Evolutionary conservation across 495 filamentous ascomycete genomes (phyloP).

Genomic region (Lindgomyces ingoldianus): DNA sequence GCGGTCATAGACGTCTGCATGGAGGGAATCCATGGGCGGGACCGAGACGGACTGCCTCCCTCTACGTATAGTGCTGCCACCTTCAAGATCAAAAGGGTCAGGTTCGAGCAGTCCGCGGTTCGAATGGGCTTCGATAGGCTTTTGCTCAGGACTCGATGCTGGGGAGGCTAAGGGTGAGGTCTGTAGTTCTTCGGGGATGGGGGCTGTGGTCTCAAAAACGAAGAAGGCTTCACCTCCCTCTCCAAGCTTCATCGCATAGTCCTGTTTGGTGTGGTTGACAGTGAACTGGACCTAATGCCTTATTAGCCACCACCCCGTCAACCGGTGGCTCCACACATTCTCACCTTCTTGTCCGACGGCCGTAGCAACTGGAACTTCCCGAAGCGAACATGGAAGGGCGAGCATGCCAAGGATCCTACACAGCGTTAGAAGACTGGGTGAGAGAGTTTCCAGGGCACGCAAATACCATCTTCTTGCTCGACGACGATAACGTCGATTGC

Average conservation of each 20-base stretch:
- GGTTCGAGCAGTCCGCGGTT: slow-evolving; percentile 70
- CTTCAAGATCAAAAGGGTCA: slow-evolving; percentile 75
- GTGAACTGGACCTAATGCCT: slow-evolving; percentile 76
- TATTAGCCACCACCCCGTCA: slow-evolving; percentile 26
- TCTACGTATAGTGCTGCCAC: slow-evolving; percentile 29
- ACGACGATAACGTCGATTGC: slow-evolving; percentile 99
- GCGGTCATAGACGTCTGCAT: slow-evolving; percentile 51
- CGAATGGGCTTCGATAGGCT: slow-evolving; percentile 55
- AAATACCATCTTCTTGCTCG: slow-evolving; percentile 86
- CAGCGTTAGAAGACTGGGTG: neutral
- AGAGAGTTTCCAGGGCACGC: neutral
- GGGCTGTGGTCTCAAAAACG: slow-evolving; percentile 90
- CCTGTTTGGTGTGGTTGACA: slow-evolving; percentile 88
- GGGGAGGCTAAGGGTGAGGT: slow-evolving; percentile 93
- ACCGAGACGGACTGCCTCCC: slow-evolving; percentile 27
- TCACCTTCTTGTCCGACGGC: slow-evolving; percentile 94
- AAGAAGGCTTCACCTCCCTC: slow-evolving; percentile 99
- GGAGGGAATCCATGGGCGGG: slow-evolving; percentile 40
- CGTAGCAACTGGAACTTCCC: slow-evolving; percentile 96
- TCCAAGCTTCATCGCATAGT: slow-evolving; percentile 97
- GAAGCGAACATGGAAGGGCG: slow-evolving; percentile 97
- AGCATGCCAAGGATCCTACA: slow-evolving; percentile 74
- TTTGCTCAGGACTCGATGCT: slow-evolving; percentile 71
- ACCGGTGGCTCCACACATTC: neutral
- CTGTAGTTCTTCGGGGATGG: slow-evolving; percentile 84